Evolutionary conservation across 352 stramenopile species (phyloP).

Genomic region (Globisporangium polare): DNA sequence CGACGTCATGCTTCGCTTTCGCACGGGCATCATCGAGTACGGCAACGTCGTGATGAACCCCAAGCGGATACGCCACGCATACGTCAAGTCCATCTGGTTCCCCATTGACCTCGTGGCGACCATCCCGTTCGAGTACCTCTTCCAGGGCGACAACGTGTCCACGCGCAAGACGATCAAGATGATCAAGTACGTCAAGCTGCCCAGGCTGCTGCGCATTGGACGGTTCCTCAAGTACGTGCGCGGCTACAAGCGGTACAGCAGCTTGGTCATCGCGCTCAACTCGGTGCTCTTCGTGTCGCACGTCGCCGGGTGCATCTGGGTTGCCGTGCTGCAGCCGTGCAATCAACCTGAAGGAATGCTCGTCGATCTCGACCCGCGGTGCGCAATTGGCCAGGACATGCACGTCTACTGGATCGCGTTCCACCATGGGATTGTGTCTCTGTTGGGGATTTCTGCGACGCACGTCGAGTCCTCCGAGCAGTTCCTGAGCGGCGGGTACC

Average conservation of each 20-base stretch:
- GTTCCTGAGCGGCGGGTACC: constrained; percentile 50
- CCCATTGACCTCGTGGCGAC: constrained; percentile 53
- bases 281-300: constrained; percentile 47
- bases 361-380: constrained; percentile 22
- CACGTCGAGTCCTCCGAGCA: constrained; percentile 42
- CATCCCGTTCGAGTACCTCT: constrained; percentile 55
- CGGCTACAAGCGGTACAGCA: constrained; percentile 59
- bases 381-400: constrained; percentile 29
- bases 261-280: constrained; percentile 48
- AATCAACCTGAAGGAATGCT: constrained; percentile 9
- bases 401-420: constrained; percentile 56
- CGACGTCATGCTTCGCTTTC: constrained; percentile 52
- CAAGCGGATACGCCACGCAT: constrained; percentile 34
- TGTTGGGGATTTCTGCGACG: constrained; percentile 44
- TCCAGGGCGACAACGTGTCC: constrained; percentile 32
- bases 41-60: constrained; percentile 56
- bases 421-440: constrained; percentile 46
- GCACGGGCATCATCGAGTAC: constrained; percentile 56
- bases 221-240: constrained; percentile 56
- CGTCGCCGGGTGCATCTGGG: constrained; percentile 53
- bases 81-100: constrained; percentile 59
- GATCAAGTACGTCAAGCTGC: constrained; percentile 73
- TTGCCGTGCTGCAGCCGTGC: constrained; percentile 48
- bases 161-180: constrained; percentile 73
- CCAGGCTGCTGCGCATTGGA: constrained; percentile 48